Evolutionary conservation across 2,329 filamentous ascomycete species (phyloP).

Genomic region (Herpomyces periplanetae): DNA sequence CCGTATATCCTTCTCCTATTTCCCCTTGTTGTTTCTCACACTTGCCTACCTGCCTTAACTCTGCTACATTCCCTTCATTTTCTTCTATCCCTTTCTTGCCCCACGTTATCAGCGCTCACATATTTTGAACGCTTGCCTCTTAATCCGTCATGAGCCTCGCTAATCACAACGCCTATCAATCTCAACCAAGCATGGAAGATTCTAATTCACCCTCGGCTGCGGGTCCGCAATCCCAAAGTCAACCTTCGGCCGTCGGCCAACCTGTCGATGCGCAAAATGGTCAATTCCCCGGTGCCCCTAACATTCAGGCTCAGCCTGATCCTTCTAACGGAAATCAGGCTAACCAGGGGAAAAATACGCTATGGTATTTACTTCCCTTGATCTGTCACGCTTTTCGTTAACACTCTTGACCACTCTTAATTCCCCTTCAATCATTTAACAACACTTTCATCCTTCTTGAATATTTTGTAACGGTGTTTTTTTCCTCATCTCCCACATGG

Average conservation of each 20-base stretch:
- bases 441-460: slow-evolving; percentile 1
- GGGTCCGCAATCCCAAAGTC: slow-evolving; percentile 10
- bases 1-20: slow-evolving; percentile 5
- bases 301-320: slow-evolving; percentile 9
- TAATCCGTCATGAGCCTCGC: slow-evolving; percentile 19
- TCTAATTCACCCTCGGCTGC: slow-evolving; percentile 14
- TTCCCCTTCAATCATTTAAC: slow-evolving; percentile 2
- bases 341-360: slow-evolving; percentile 15
- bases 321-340: slow-evolving; percentile 11
- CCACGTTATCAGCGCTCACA: no score
- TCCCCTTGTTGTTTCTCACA: slow-evolving; percentile 3
- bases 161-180: slow-evolving; percentile 21
- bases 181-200: slow-evolving; percentile 14
- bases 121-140: slow-evolving; percentile 1
- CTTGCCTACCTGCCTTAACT: slow-evolving; percentile 1
- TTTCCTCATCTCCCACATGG: slow-evolving; percentile 1
- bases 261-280: slow-evolving; percentile 15
- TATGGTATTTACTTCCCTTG: slow-evolving; percentile 11
- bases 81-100: no score
- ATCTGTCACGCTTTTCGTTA: slow-evolving; percentile 8
- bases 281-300: slow-evolving; percentile 11
- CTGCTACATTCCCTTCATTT: no score
- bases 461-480: slow-evolving; percentile 1
- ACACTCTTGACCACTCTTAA: slow-evolving; percentile 6
- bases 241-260: slow-evolving; percentile 16